Conservation (phyloP, 1,284 basidiomycete genomes). For the Neolentinus lepideus region DNA sequence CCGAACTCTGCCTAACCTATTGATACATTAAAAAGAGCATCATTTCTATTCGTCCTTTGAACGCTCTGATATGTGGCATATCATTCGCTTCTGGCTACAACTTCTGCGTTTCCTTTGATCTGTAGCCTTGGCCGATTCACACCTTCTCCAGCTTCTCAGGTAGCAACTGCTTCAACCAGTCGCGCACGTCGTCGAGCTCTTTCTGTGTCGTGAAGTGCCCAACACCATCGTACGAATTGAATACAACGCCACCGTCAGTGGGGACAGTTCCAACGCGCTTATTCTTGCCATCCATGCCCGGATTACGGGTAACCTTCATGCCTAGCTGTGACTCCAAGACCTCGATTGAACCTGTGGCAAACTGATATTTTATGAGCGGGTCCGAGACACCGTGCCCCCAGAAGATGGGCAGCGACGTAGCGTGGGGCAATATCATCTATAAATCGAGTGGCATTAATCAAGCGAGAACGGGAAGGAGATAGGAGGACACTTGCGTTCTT, state of each 20-base stretch:
- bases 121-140: too few relatives aligned
- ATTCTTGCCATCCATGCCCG: constrained; percentile 11
- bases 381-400: constrained; percentile 85
- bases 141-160: constrained; percentile 8
- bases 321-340: constrained; percentile 36
- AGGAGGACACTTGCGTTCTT: constrained; percentile 43
- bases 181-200: constrained; percentile 61
- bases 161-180: constrained; percentile 46
- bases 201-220: constrained; percentile 53
- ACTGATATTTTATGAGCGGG: constrained; percentile 53
- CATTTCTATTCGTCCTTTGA: too few relatives aligned
- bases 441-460: constrained; percentile 4
- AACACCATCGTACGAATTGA: constrained; percentile 53
- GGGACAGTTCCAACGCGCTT: constrained; percentile 8
- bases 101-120: too few relatives aligned
- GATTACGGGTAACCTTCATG: constrained; percentile 23
- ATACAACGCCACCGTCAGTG: constrained; percentile 23
- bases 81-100: too few relatives aligned
- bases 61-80: too few relatives aligned
- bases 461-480: neutral
- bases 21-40: too few relatives aligned
- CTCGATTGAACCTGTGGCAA: constrained; percentile 43
- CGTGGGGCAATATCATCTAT: constrained; percentile 52
- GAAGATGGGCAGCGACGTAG: constrained; percentile 68
- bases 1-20: too few relatives aligned